phyloP scores from a whole-genome alignment of 345 rosid species.

The Moricandia moricandioides region DNA sequence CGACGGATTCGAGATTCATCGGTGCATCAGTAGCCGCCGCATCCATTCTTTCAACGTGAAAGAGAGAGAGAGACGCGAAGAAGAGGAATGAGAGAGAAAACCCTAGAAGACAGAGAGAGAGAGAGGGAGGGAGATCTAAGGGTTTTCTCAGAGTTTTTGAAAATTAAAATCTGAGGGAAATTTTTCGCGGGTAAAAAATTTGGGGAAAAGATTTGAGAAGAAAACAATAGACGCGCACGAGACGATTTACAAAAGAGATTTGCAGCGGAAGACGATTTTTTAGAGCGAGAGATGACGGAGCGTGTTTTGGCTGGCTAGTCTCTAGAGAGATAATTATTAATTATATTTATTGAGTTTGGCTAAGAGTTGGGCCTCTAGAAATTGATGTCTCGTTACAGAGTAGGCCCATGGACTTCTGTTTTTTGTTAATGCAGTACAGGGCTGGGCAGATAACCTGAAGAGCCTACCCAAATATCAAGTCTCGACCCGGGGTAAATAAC shows the following conservation, averaged over 20 bases:
- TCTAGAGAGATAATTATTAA: conserved; percentile 2
- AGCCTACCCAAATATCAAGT: too few relatives aligned
- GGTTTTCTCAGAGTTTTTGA: background rate
- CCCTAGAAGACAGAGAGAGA: conserved; percentile 24
- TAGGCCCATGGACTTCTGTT: background rate
- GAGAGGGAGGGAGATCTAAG: conserved; percentile 24
- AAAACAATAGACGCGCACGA: background rate
- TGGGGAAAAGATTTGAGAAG: background rate
- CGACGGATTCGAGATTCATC: conserved; percentile 16
- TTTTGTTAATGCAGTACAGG: background rate
- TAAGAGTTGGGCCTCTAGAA: background rate
- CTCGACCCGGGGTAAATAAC: too few relatives aligned
- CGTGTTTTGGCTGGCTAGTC: background rate
- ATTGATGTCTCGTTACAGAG: background rate
- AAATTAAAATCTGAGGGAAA: background rate
- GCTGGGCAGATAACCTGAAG: too few relatives aligned
- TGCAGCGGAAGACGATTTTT: conserved; percentile 8
- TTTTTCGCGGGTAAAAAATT: conserved; percentile 30
- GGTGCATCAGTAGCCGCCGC: conserved; percentile 2
- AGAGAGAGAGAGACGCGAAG: conserved; percentile 4
- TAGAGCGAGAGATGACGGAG: conserved; percentile 9
- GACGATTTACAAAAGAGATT: conserved; percentile 12
- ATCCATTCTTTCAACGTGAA: conserved; percentile 16
- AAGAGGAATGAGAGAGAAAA: background rate
- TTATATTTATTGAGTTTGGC: background rate